Percentiles rank a stretch among this genome's conserved stretches.
phyloP scores from a whole-genome alignment of 2,329 filamentous ascomycete genomes.

The Trichoderma pleuroti region DNA sequence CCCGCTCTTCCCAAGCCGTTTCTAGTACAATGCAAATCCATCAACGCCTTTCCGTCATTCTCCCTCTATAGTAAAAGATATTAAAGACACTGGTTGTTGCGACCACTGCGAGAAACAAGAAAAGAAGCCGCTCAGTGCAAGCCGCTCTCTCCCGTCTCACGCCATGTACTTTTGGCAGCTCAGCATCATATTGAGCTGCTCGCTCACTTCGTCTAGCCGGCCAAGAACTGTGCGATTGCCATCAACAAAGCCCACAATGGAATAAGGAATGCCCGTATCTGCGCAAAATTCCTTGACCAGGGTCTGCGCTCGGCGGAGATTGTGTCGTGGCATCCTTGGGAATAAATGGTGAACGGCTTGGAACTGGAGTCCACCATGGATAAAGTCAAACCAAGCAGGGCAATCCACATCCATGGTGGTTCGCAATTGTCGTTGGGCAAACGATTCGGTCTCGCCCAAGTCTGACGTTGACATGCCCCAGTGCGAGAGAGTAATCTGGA shows the following conservation, averaged over 20 bases:
- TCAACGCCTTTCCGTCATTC: neutral
- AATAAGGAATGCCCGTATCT: constrained; percentile 80
- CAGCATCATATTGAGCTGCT: constrained; percentile 72
- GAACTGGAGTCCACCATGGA: constrained; percentile 86
- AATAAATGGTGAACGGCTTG: constrained; percentile 86
- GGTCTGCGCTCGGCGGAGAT: constrained; percentile 70
- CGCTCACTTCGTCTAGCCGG: constrained; percentile 65
- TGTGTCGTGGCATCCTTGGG: constrained; percentile 79
- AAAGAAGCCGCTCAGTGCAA: neutral
- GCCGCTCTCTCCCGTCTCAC: constrained; percentile 18
- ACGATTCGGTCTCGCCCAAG: constrained; percentile 78
- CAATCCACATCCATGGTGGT: constrained; percentile 95
- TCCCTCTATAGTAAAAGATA: neutral
- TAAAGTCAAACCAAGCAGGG: constrained; percentile 80
- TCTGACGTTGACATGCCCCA: constrained; percentile 92
- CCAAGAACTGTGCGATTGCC: constrained; percentile 79
- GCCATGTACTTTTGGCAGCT: constrained; percentile 57
- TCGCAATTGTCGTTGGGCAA: constrained; percentile 84
- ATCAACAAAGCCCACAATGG: constrained; percentile 78
- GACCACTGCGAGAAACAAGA: too few relatives aligned
- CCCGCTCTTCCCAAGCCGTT: neutral
- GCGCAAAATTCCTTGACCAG: constrained; percentile 77
- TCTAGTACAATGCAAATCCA: neutral
- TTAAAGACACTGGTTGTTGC: neutral
- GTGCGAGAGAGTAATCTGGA: constrained; percentile 88